Percentiles rank a stretch among this genome's conserved stretches.
phyloP scores from a whole-genome alignment of 441 rosid species.

The Dalechampia spathulata region DNA sequence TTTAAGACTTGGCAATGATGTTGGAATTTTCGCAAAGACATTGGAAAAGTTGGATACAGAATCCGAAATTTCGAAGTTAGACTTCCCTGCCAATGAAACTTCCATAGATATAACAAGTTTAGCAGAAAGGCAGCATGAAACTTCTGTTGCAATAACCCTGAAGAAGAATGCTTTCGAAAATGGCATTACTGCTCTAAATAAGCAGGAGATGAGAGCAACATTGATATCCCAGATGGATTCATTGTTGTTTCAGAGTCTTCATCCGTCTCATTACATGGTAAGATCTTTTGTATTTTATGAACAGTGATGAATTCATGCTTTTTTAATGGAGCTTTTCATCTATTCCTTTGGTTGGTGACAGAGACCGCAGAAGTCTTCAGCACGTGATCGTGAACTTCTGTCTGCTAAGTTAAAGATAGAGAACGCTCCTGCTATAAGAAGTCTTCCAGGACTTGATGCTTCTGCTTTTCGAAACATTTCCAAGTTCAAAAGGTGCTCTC shows the following conservation, averaged over 20 bases:
- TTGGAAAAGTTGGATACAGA: constrained; percentile 12
- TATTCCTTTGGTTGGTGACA: no score
- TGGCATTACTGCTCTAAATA: constrained; percentile 19
- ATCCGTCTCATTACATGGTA: constrained; percentile 49
- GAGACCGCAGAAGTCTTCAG: constrained; percentile 50
- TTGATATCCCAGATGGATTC: constrained; percentile 59
- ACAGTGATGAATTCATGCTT: constrained; percentile 3
- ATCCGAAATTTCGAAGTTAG: constrained; percentile 13
- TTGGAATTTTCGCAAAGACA: constrained; percentile 8
- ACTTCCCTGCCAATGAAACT: constrained; percentile 19
- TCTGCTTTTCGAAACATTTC: constrained; percentile 63
- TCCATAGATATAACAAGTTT: constrained; percentile 7
- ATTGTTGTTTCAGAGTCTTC: constrained; percentile 34
- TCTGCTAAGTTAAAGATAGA: constrained; percentile 48
- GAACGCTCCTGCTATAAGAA: constrained; percentile 35
- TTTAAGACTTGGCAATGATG: constrained; percentile 2
- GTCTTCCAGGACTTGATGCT: constrained; percentile 32
- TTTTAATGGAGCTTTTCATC: constrained; percentile 9
- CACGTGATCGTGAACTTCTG: constrained; percentile 51
- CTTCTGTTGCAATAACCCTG: background rate
- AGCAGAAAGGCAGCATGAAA: constrained; percentile 6
- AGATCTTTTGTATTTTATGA: constrained; percentile 16
- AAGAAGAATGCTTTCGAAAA: constrained; percentile 12
- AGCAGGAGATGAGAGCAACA: constrained; percentile 19
- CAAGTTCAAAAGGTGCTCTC: constrained; percentile 46